Conservation (phyloP, 208 protist species). For the Wallacemonas sp. region DNA sequence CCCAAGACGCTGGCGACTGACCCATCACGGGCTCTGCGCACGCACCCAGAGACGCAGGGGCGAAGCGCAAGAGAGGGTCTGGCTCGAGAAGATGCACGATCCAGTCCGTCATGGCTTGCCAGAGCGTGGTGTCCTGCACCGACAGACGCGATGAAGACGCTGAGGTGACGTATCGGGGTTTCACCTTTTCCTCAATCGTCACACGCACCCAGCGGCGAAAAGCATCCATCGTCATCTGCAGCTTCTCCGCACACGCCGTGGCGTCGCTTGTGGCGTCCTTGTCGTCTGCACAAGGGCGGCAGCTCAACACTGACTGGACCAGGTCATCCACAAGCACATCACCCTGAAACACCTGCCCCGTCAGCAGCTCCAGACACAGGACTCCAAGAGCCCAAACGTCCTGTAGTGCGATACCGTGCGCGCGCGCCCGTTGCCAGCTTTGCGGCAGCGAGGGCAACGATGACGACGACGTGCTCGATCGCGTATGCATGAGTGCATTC, state of each 20-base stretch:
- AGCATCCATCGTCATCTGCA: slow-evolving; percentile 10
- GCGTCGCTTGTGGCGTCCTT: not conserved
- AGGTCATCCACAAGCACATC: not conserved
- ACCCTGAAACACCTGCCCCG: not conserved
- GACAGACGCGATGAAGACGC: not conserved
- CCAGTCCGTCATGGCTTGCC: slow-evolving; percentile 18
- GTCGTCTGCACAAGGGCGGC: no score
- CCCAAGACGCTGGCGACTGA: not conserved
- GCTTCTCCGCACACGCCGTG: not conserved
- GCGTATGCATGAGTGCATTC: no score
- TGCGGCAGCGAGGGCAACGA: not conserved
- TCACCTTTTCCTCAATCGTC: not conserved
- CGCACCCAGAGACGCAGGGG: no score
- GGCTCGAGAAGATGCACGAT: slow-evolving; percentile 20
- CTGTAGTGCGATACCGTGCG: slow-evolving; percentile 17
- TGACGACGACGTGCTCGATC: not conserved
- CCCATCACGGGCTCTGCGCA: no score
- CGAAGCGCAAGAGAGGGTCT: slow-evolving; percentile 15
- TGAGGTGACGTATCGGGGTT: not conserved
- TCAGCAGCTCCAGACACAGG: slow-evolving; percentile 34
- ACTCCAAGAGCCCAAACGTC: slow-evolving; percentile 47
- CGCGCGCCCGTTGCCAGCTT: not conserved
- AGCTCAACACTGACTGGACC: not conserved
- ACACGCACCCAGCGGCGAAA: slow-evolving; percentile 14
- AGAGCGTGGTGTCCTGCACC: not conserved